These are phyloP conservation scores for Phytopythium litorale DNA, from an alignment of 352 stramenopile species.

Conservation along the genomic window DNA sequence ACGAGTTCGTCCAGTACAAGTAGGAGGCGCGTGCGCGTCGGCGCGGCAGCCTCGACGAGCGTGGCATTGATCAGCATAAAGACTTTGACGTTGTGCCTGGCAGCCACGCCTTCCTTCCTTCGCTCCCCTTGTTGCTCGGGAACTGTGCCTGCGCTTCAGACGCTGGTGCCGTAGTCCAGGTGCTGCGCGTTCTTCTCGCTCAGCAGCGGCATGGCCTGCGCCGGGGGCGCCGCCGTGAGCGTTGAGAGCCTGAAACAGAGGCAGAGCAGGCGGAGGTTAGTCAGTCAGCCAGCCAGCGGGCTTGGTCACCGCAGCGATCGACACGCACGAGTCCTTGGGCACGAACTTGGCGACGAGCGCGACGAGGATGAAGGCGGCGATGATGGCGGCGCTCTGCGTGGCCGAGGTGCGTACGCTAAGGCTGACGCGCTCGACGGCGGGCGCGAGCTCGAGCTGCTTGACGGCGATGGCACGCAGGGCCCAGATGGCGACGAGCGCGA, in stretches of 20 bases:
- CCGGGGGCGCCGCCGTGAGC: constrained; percentile 15
- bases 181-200: constrained; percentile 30
- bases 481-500: constrained; percentile 62
- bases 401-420: constrained; percentile 60
- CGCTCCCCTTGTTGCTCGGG: neutral
- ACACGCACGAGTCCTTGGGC: constrained; percentile 24
- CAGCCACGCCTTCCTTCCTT: neutral
- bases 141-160: neutral
- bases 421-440: constrained; percentile 35
- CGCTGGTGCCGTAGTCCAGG: constrained; percentile 43
- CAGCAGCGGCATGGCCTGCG: constrained; percentile 32
- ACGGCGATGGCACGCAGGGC: constrained; percentile 45
- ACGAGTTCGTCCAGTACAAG: constrained; percentile 51
- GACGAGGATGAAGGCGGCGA: constrained; percentile 60
- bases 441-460: constrained; percentile 50
- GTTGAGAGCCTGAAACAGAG: neutral
- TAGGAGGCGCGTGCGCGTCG: constrained; percentile 4
- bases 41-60: neutral
- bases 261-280: neutral
- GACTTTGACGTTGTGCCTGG: neutral
- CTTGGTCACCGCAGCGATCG: neutral
- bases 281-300: neutral
- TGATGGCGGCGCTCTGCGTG: constrained; percentile 52
- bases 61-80: neutral
- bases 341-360: constrained; percentile 31